A percentile compares a stretch with the other conserved stretches of the same genome.
Conservation (phyloP, 768 basidiomycete species). For the Multifurca ochricompacta region DNA sequence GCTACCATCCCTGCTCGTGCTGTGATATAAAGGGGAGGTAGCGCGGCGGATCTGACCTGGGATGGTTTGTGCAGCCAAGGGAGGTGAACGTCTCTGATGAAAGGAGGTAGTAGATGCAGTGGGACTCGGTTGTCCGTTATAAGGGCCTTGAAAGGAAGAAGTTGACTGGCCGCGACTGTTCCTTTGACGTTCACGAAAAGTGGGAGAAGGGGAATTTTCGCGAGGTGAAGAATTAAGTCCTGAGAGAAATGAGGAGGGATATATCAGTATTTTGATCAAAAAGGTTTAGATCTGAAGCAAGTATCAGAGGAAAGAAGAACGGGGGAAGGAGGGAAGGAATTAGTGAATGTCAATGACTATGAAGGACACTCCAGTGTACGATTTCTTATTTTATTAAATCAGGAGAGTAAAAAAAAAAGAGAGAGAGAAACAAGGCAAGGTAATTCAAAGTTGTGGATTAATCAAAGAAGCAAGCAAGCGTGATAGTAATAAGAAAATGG, state of each 20-base stretch:
- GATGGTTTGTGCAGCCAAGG: conserved; percentile 17
- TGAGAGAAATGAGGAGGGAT: not conserved
- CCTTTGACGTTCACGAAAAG: conserved; percentile 20
- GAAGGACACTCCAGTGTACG: not conserved
- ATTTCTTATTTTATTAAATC: too few relatives aligned
- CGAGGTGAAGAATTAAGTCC: conserved; percentile 19
- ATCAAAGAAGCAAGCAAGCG: not conserved
- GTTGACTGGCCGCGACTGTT: conserved; percentile 16
- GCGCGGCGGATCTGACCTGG: conserved; percentile 17
- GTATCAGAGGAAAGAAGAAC: not conserved
- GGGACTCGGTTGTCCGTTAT: conserved; percentile 17
- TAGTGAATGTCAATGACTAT: not conserved
- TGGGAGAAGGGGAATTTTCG: conserved; percentile 19
- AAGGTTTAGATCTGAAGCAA: not conserved
- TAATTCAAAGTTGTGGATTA: not conserved
- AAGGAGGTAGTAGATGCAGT: conserved; percentile 20
- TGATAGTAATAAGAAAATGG: not conserved
- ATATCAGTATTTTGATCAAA: not conserved
- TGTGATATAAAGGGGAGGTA: conserved; percentile 17
- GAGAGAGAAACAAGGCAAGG: not conserved
- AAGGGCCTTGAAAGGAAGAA: conserved; percentile 14
- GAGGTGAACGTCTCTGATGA: conserved; percentile 19
- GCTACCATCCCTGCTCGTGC: conserved; percentile 17
- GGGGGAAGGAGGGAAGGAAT: too few relatives aligned
- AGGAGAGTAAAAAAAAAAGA: not conserved